Evolutionary conservation across 2,329 filamentous ascomycete genomes (phyloP).

Genomic region (Pseudocercospora cruenta): DNA sequence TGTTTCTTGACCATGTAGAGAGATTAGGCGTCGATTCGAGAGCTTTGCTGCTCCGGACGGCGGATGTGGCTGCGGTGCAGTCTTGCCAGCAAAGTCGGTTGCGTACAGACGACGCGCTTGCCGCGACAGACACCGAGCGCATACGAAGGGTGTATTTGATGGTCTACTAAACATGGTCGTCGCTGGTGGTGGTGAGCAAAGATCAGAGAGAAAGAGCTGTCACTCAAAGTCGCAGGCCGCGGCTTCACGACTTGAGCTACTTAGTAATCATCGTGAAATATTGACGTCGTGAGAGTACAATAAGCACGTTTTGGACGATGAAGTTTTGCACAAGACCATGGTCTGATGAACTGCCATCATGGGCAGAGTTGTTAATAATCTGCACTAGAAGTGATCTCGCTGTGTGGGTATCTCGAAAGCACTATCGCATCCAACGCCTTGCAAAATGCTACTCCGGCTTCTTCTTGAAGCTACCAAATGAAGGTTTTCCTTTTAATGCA

Average conservation of each 20-base stretch:
- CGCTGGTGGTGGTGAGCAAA: background rate
- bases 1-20: constrained; percentile 76
- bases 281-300: background rate
- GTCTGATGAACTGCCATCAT: background rate
- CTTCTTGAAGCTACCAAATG: constrained; percentile 36
- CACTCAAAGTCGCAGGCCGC: background rate
- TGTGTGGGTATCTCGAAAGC: constrained; percentile 1
- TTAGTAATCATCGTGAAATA: background rate
- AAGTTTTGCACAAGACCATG: background rate
- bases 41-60: constrained; percentile 60
- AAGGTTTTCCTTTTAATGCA: constrained; percentile 35
- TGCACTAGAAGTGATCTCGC: background rate
- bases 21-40: constrained; percentile 76
- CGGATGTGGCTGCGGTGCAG: constrained; percentile 50
- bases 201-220: background rate
- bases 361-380: background rate
- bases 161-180: constrained; percentile 20
- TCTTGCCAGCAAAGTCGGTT: constrained; percentile 12
- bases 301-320: background rate
- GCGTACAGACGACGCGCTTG: constrained; percentile 24
- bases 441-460: background rate
- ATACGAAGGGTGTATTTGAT: constrained; percentile 25
- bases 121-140: constrained; percentile 27
- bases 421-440: background rate
- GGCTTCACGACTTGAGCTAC: background rate